These are phyloP conservation scores for Aspergillus fumigatus DNA, from an alignment of 2,329 filamentous ascomycete genomes.

Conservation along the genomic window DNA sequence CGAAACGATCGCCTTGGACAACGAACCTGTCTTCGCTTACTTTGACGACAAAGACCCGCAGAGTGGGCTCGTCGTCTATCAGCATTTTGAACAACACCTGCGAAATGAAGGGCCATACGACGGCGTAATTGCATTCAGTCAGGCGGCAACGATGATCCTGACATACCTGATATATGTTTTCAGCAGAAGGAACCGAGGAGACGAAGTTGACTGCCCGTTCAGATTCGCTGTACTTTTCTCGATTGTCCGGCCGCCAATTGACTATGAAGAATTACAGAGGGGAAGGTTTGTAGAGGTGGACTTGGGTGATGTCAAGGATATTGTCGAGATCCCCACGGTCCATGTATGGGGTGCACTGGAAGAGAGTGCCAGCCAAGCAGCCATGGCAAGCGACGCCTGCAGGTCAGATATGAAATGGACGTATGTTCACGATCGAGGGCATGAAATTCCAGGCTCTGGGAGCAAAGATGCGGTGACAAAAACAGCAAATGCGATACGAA, in stretches of 20 bases:
- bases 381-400: conserved; percentile 7
- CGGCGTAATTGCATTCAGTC: conserved; percentile 24
- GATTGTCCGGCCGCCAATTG: conserved; percentile 2
- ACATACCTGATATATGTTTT: conserved; percentile 11
- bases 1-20: background rate
- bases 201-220: conserved; percentile 12
- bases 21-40: conserved; percentile 7
- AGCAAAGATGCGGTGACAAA: background rate
- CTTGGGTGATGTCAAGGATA: background rate
- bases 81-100: conserved; percentile 13
- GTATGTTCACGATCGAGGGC: conserved; percentile 11
- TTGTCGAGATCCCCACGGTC: conserved; percentile 11
- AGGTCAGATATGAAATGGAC: conserved; percentile 4
- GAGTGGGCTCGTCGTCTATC: conserved; percentile 1
- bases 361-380: background rate
- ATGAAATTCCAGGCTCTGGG: conserved; percentile 8
- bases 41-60: background rate
- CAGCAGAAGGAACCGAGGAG: conserved; percentile 2
- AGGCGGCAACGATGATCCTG: conserved; percentile 19
- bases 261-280: background rate
- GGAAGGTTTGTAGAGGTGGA: background rate
- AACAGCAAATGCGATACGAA: background rate
- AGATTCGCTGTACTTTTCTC: conserved; percentile 22
- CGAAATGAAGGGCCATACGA: conserved; percentile 25
- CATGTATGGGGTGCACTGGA: conserved; percentile 14